Conservation (phyloP, 2,329 filamentous ascomycete genomes). For the Aspergillus novofumigatus region DNA sequence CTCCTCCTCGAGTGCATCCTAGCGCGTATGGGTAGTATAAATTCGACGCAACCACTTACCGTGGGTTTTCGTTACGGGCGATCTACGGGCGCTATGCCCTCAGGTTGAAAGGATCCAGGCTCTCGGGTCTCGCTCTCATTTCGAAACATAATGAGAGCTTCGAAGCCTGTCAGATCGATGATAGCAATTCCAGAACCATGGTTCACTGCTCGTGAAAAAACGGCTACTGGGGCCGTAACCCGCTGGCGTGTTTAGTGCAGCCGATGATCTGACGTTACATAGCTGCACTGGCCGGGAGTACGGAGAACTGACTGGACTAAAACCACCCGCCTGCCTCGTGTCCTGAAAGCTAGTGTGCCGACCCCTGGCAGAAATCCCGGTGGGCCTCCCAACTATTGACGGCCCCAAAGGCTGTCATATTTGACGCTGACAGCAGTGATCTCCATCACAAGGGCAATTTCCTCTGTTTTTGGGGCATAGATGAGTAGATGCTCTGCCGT, state of each 20-base stretch:
- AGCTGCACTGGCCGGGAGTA: neutral
- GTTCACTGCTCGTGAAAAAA: slow-evolving; percentile 28
- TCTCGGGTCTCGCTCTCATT: slow-evolving; percentile 19
- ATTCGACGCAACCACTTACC: neutral
- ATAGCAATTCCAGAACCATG: slow-evolving; percentile 32
- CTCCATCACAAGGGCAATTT: too few relatives aligned
- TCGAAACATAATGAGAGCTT: slow-evolving; percentile 3
- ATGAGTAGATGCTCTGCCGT: too few relatives aligned
- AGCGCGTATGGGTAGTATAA: neutral
- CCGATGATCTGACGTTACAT: neutral
- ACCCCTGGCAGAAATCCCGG: too few relatives aligned
- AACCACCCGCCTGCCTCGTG: neutral
- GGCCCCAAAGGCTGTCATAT: too few relatives aligned
- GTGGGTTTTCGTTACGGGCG: neutral
- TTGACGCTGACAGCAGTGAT: too few relatives aligned
- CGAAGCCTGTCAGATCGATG: slow-evolving; percentile 10
- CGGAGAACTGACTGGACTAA: neutral
- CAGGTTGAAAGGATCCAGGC: slow-evolving; percentile 18
- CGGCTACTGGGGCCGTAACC: slow-evolving; percentile 20
- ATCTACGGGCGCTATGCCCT: slow-evolving; percentile 16
- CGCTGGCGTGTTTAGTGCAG: slow-evolving; percentile 17
- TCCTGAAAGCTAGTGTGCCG: too few relatives aligned
- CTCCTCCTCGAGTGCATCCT: neutral
- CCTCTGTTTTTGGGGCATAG: too few relatives aligned
- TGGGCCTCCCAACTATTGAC: too few relatives aligned